Percentiles rank a stretch among this genome's conserved stretches.
Conservation (phyloP, 495 filamentous ascomycete species). For the Aspergillus bridgeri region DNA sequence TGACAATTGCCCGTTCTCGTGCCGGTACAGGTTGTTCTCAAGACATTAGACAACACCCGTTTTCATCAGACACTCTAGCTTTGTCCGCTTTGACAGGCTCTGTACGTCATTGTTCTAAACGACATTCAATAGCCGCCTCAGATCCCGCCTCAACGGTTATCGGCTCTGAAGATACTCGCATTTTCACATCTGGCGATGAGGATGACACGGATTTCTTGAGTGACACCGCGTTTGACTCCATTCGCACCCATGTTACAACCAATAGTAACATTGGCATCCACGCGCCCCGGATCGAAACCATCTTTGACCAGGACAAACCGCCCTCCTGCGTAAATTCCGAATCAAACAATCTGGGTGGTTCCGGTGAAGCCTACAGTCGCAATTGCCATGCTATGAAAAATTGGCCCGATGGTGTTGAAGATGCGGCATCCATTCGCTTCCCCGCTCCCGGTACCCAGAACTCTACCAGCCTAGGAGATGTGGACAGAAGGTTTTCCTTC, state of each 20-base stretch:
- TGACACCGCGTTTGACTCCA: slow-evolving; percentile 88
- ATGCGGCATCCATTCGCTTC: not conserved
- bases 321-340: slow-evolving; percentile 53
- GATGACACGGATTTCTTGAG: slow-evolving; percentile 84
- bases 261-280: slow-evolving; percentile 48
- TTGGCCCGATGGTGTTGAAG: slow-evolving; percentile 10
- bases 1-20: slow-evolving; percentile 24
- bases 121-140: slow-evolving; percentile 50
- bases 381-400: slow-evolving; percentile 24
- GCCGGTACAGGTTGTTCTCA: slow-evolving; percentile 10
- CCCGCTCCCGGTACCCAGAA: slow-evolving; percentile 33
- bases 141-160: slow-evolving; percentile 79
- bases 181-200: slow-evolving; percentile 73
- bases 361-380: slow-evolving; percentile 41
- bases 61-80: slow-evolving; percentile 31
- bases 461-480: slow-evolving; percentile 7
- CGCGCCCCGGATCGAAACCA: slow-evolving; percentile 69
- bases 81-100: slow-evolving; percentile 30
- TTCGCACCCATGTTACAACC: slow-evolving; percentile 74
- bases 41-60: slow-evolving; percentile 17
- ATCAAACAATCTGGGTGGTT: slow-evolving; percentile 53
- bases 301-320: slow-evolving; percentile 82
- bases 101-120: slow-evolving; percentile 37
- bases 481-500: slow-evolving; percentile 21
- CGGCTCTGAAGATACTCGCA: slow-evolving; percentile 80